Evolutionary conservation across 805 yeast genomes (phyloP), one percentile per base, ranked within the genome.

Genomic region (Yamadazyma phyllophila): DNA sequence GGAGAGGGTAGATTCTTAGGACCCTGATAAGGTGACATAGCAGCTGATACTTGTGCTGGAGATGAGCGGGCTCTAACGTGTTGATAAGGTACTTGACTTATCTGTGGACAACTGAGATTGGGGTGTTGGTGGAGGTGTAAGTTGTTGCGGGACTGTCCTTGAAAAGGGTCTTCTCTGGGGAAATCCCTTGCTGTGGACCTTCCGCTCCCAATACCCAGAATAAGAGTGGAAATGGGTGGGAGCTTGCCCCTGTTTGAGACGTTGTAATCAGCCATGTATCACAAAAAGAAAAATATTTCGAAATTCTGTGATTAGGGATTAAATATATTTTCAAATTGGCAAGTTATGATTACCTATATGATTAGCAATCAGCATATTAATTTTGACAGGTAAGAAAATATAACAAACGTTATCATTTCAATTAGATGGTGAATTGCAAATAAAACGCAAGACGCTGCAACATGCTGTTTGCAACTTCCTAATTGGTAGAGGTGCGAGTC

Each of bases 391-490:
- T 12, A 29, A 20, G 24, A 20, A 20, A 20, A 20, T 20, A 20
- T 20, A 20, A 4, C 24, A 20, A 20, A 6, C 6, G 24, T 20
- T 6, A 20, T 20, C 6, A 20, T 20, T 20, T 20, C 24, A 20
- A 20, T 4, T 20, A 20, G 24, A 20, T 20, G 24, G 6, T 20
- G 24, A 20, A 20, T 20, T 40, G 36, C 27, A 40, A 40, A 13
- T 16, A 14, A n/a, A 17, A 40, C 16, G 43, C 36, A 40, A 31
- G 26, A 24, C 13, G 43, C 36, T 40, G 43, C 43, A 40, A 32
- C 14, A 4, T 17, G 36, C 34, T 26, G 44, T 33, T 26, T 41
- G 39, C 27, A 15, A 26, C 27, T 33, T 20, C 43, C 32, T 33
- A 40, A 32, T 30, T 10, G 11, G 16, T 34, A 24, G 24, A 31